phyloP scores from a whole-genome alignment of 139 green algal species.

The Closterium sp. region DNA sequence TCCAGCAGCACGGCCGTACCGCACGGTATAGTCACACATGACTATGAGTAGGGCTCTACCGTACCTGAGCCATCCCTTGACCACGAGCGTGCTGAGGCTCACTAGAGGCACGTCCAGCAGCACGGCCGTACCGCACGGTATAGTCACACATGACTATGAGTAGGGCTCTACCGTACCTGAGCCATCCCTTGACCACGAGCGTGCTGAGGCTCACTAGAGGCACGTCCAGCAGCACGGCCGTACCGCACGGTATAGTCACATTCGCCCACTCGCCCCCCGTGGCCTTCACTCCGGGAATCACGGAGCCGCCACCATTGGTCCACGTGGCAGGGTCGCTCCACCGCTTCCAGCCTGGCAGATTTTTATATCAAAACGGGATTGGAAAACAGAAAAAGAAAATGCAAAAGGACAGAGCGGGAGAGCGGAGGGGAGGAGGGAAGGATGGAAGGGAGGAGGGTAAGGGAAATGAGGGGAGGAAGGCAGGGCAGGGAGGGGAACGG shows the following conservation, averaged over 20 bases:
- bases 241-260: constrained; percentile 23
- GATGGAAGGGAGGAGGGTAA: not conserved
- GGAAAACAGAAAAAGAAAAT: not conserved
- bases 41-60: no score
- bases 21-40: no score
- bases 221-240: constrained; percentile 18
- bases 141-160: no score
- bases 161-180: not conserved
- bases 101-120: no score
- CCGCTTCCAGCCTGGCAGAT: constrained; percentile 10
- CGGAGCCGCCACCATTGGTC: not conserved
- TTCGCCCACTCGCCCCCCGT: constrained; percentile 5
- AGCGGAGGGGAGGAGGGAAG: not conserved
- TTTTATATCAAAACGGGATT: not conserved
- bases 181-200: not conserved
- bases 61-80: no score
- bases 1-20: no score
- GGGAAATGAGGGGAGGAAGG: no score
- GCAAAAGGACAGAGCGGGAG: not conserved
- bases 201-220: constrained; percentile 2
- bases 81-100: no score
- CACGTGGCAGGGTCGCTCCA: constrained; percentile 32
- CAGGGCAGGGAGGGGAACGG: not conserved
- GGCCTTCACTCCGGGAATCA: not conserved
- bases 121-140: no score